Conservation (phyloP, 1,139 yeast genomes). For the Geotrichum fermentans region DNA sequence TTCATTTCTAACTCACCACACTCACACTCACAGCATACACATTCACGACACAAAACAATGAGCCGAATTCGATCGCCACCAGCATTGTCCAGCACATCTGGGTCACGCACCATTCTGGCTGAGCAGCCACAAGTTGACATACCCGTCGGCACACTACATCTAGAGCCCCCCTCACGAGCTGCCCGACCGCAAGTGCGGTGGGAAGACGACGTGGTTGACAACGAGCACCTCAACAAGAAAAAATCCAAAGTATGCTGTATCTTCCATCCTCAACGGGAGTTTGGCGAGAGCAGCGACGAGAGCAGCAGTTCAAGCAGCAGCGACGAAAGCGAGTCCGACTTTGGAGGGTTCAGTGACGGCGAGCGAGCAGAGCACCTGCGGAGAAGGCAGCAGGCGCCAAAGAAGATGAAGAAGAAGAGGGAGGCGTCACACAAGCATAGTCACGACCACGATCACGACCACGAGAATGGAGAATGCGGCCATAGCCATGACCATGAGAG, state of each 20-base stretch:
- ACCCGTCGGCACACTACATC: conserved; percentile 9
- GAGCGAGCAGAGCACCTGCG: background rate
- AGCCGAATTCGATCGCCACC: conserved; percentile 5
- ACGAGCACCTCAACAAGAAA: conserved; percentile 80
- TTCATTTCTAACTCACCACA: too few species aligned
- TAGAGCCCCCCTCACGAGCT: background rate
- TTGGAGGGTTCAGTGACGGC: conserved; percentile 21
- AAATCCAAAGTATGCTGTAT: conserved; percentile 93
- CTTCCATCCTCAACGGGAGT: conserved; percentile 76
- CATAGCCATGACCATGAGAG: conserved; percentile 21
- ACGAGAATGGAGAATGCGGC: conserved; percentile 15
- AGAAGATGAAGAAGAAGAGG: conserved; percentile 14
- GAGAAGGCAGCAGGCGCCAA: background rate
- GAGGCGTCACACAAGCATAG: conserved; percentile 5
- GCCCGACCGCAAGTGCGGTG: conserved; percentile 52
- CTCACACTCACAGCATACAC: background rate
- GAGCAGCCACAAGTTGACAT: background rate
- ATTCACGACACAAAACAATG: background rate
- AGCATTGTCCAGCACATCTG: too few species aligned
- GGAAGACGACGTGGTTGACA: conserved; percentile 82
- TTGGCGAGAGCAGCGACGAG: conserved; percentile 54
- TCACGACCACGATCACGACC: conserved; percentile 18
- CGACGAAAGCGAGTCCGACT: conserved; percentile 36
- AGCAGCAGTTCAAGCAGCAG: conserved; percentile 41
- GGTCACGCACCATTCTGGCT: background rate